Conservation (phyloP, 257 asterid genomes). For the Nicotiana noctiflora region DNA sequence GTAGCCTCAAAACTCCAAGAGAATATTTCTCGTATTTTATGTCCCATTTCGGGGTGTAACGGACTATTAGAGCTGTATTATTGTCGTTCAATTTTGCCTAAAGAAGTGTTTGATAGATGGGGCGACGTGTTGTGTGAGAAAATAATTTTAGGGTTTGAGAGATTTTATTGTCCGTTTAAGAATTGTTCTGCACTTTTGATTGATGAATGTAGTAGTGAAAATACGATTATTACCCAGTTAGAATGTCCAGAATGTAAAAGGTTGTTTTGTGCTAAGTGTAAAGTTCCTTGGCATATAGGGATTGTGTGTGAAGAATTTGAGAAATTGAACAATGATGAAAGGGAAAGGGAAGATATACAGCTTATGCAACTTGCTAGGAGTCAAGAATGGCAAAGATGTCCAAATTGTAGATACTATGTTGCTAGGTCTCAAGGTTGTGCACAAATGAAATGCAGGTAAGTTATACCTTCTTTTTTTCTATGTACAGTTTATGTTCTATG, state of each 20-base stretch:
- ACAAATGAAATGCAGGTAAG: constrained; percentile 63
- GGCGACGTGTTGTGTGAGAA: constrained; percentile 64
- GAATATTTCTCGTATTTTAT: constrained; percentile 22
- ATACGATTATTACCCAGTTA: neutral
- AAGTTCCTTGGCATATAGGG: constrained; percentile 61
- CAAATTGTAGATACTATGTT: constrained; percentile 41
- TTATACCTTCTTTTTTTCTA: neutral
- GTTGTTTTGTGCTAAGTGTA: constrained; percentile 54
- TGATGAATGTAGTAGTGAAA: constrained; percentile 11
- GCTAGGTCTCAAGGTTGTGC: constrained; percentile 54
- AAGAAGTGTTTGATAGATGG: constrained; percentile 64
- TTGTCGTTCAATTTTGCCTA: constrained; percentile 51
- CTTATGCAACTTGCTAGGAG: constrained; percentile 16
- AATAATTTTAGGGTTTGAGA: constrained; percentile 37
- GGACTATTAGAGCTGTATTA: constrained; percentile 48
- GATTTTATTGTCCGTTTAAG: constrained; percentile 56
- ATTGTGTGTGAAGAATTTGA: constrained; percentile 43
- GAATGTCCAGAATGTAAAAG: constrained; percentile 62
- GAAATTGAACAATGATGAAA: constrained; percentile 26
- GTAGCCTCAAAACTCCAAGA: constrained; percentile 49
- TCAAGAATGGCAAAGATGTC: constrained; percentile 43
- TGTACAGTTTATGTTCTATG: too few relatives aligned
- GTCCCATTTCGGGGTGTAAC: constrained; percentile 44
- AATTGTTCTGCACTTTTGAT: constrained; percentile 61
- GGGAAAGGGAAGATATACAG: constrained; percentile 21